Evolutionary conservation across 495 filamentous ascomycete genomes (phyloP).

Genomic region (Hypoxylon crocopeplum): DNA sequence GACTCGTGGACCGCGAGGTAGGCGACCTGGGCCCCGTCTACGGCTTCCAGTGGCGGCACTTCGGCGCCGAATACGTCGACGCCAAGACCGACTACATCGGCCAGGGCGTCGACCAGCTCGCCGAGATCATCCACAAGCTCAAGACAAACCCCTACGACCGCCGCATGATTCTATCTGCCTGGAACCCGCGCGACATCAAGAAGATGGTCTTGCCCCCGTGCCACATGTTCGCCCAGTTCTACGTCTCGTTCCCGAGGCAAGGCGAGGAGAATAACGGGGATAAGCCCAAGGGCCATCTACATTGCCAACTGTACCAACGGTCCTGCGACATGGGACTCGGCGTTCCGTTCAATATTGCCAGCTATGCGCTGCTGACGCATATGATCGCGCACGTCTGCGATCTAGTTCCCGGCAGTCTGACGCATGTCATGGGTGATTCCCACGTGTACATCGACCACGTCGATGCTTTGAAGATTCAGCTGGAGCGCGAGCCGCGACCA

Average conservation of each 20-base stretch:
- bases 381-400: slow-evolving; percentile 90
- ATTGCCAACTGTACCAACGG: slow-evolving; percentile 91
- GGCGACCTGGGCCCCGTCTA: slow-evolving; percentile 97
- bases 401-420: slow-evolving; percentile 80
- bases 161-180: slow-evolving; percentile 86
- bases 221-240: slow-evolving; percentile 99
- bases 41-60: slow-evolving; percentile 99
- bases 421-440: slow-evolving; percentile 94
- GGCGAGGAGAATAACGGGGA: slow-evolving; percentile 39
- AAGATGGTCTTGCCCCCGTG: slow-evolving; percentile 97
- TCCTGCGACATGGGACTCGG: slow-evolving; percentile 96
- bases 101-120: slow-evolving; percentile 90
- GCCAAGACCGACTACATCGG: slow-evolving; percentile 82
- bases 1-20: slow-evolving; percentile 75
- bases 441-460: slow-evolving; percentile 95
- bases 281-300: slow-evolving; percentile 67
- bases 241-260: slow-evolving; percentile 76
- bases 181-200: slow-evolving; percentile 86
- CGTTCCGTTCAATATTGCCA: slow-evolving; percentile 97
- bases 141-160: slow-evolving; percentile 84
- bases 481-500: slow-evolving; percentile 76
- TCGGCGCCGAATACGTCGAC: slow-evolving; percentile 87
- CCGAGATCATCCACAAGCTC: slow-evolving; percentile 83
- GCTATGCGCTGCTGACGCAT: slow-evolving; percentile 89
- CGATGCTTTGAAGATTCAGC: slow-evolving; percentile 80